Evolutionary conservation across 306 rosid genomes (phyloP).

Genomic region (Castanopsis chinensis): DNA sequence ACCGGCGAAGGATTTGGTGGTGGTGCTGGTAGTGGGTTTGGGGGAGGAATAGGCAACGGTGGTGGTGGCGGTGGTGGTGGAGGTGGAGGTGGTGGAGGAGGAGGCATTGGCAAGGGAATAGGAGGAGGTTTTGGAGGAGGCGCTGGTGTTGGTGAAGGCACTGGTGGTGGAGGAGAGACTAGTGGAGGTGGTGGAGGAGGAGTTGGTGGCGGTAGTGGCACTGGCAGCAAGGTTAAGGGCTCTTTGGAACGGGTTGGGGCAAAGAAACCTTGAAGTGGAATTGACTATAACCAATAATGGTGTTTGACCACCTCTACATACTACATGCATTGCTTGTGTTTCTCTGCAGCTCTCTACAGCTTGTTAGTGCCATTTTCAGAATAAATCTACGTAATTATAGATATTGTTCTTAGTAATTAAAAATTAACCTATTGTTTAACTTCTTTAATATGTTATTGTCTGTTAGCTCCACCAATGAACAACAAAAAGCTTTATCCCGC

Average conservation of each 20-base stretch:
- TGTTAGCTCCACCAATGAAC: no score
- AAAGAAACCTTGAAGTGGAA: slow-evolving; percentile 26
- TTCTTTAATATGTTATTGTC: no score
- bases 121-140: slow-evolving; percentile 7
- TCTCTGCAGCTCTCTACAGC: no score
- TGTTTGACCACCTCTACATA: not conserved
- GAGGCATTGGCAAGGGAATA: not conserved
- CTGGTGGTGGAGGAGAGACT: slow-evolving; percentile 14
- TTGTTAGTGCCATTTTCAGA: not conserved
- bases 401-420: not conserved
- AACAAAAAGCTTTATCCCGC: no score
- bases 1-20: not conserved
- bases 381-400: not conserved
- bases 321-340: not conserved
- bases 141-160: slow-evolving; percentile 12
- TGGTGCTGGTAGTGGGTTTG: not conserved
- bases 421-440: no score
- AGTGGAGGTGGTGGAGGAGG: slow-evolving; percentile 11
- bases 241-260: slow-evolving; percentile 19
- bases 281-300: not conserved
- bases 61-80: not conserved
- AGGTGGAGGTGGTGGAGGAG: not conserved
- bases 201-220: not conserved
- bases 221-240: slow-evolving; percentile 20
- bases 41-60: not conserved